Evolutionary conservation across 2,329 filamentous ascomycete species (phyloP).

Genomic region (Volutella citrinella): DNA sequence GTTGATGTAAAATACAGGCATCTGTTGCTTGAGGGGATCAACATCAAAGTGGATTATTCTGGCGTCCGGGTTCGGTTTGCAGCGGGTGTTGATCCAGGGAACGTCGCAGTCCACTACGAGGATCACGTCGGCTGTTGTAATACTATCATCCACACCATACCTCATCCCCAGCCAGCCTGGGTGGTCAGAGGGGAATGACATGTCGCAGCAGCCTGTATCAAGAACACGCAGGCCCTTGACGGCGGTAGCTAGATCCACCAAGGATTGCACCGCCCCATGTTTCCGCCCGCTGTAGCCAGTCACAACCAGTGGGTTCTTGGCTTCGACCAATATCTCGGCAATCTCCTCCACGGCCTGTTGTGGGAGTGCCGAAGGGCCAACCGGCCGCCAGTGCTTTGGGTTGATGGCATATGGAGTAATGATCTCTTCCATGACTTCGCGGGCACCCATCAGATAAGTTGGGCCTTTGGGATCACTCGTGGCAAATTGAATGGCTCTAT

Average conservation of each 20-base stretch:
- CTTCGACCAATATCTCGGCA: constrained; percentile 57
- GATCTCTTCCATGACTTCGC: constrained; percentile 83
- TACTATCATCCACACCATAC: constrained; percentile 68
- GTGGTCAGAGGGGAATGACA: constrained; percentile 73
- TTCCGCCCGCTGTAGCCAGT: constrained; percentile 70
- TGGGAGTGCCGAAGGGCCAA: constrained; percentile 60
- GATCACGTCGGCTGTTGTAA: constrained; percentile 76
- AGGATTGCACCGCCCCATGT: constrained; percentile 52
- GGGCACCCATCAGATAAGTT: constrained; percentile 71
- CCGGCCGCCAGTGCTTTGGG: constrained; percentile 67
- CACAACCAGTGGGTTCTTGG: constrained; percentile 64
- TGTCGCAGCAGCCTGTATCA: constrained; percentile 73
- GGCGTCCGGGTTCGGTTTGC: constrained; percentile 47
- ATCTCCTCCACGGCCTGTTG: constrained; percentile 52
- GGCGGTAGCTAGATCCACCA: constrained; percentile 64
- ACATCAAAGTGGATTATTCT: constrained; percentile 61
- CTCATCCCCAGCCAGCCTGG: constrained; percentile 64
- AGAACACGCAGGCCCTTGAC: constrained; percentile 67
- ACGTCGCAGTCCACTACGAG: constrained; percentile 84
- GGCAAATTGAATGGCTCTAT: constrained; percentile 77
- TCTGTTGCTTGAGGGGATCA: constrained; percentile 64
- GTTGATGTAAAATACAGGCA: constrained; percentile 68
- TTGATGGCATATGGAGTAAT: constrained; percentile 67
- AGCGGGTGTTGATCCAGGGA: constrained; percentile 80
- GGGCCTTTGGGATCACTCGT: constrained; percentile 72